phyloP scores from a whole-genome alignment of 495 filamentous ascomycete genomes.

The Penicillium paxilli region DNA sequence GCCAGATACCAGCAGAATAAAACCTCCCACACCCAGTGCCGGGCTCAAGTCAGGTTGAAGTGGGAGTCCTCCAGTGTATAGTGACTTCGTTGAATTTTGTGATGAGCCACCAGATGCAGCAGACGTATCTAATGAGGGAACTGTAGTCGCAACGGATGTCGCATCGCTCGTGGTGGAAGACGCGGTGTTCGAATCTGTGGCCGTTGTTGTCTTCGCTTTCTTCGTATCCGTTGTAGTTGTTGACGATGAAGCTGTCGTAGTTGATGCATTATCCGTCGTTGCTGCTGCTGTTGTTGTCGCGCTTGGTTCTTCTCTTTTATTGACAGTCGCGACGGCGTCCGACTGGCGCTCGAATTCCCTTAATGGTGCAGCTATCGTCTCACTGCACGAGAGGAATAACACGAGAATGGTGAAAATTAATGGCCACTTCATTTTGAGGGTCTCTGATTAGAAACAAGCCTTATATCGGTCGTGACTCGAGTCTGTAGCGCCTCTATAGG shows the following conservation, averaged over 20 bases:
- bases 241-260: conserved; percentile 7
- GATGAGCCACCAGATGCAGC: conserved; percentile 1
- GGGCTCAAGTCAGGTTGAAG: conserved; percentile 76
- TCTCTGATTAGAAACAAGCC: neutral
- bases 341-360: conserved; percentile 1
- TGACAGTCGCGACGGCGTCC: conserved; percentile 2
- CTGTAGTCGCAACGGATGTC: conserved; percentile 14
- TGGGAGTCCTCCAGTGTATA: conserved; percentile 53
- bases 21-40: conserved; percentile 74
- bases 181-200: conserved; percentile 14
- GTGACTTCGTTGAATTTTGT: conserved; percentile 21
- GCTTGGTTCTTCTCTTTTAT: conserved; percentile 7
- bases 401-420: conserved; percentile 8
- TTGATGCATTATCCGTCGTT: conserved; percentile 8
- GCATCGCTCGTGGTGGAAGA: conserved; percentile 17
- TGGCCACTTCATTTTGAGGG: conserved; percentile 22
- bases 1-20: conserved; percentile 71
- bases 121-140: conserved; percentile 21
- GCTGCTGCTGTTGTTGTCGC: conserved; percentile 15
- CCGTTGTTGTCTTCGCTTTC: conserved; percentile 3
- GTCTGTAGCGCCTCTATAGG: neutral
- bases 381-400: conserved; percentile 7
- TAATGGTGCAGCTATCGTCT: conserved; percentile 19
- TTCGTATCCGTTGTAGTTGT: conserved; percentile 17
- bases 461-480: neutral